Evolutionary conservation across 768 basidiomycete genomes (phyloP).

Genomic region (button mushroom (Agaricus bisporus)): DNA sequence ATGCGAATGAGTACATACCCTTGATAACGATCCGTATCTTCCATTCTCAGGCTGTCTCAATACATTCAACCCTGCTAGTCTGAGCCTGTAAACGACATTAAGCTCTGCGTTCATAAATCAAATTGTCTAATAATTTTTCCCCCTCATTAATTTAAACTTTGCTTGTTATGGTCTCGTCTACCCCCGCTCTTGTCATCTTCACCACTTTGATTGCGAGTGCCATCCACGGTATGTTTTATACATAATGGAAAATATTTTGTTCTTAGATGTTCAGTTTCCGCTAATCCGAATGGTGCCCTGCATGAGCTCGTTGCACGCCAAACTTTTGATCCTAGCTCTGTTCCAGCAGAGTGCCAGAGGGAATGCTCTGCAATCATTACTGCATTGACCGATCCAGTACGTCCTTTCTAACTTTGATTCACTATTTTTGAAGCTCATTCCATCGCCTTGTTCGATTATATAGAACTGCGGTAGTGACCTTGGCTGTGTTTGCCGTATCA

Average conservation of each 20-base stretch:
- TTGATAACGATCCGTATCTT: no score
- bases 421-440: background rate
- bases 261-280: background rate
- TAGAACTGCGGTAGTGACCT: background rate
- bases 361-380: background rate
- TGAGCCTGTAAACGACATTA: no score
- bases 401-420: no score
- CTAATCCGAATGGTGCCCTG: background rate
- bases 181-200: background rate
- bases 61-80: no score
- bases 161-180: background rate
- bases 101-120: background rate
- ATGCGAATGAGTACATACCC: no score
- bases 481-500: background rate
- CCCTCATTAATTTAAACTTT: background rate
- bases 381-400: background rate
- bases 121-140: background rate
- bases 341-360: background rate
- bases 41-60: no score
- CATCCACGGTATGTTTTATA: background rate
- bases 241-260: background rate
- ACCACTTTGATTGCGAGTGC: background rate
- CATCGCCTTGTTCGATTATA: background rate
- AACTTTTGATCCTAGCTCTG: conserved; percentile 2
- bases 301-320: conserved; percentile 3